Conservation (phyloP, 2,329 filamentous ascomycete species). For the Cladosporium sp. region DNA sequence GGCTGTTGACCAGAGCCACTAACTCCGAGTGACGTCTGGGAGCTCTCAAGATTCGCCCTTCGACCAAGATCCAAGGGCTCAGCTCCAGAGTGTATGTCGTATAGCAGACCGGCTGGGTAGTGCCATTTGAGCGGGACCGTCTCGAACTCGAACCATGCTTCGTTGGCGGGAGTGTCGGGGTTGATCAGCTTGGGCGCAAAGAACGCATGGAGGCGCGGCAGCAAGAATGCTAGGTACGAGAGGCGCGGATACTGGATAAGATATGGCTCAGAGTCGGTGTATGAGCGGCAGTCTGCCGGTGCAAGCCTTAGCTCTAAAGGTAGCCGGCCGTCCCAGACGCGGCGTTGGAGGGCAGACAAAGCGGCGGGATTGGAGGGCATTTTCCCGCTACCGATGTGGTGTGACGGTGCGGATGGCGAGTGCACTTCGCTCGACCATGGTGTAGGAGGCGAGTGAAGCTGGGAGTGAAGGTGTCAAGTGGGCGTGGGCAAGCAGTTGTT, state of each 20-base stretch:
- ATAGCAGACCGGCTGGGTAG: slow-evolving; percentile 64
- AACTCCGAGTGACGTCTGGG: slow-evolving; percentile 11
- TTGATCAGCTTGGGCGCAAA: slow-evolving; percentile 58
- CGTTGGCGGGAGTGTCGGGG: slow-evolving; percentile 47
- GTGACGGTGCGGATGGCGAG: not conserved
- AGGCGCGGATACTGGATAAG: slow-evolving; percentile 60
- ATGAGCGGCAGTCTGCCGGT: slow-evolving; percentile 57
- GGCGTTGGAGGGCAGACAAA: slow-evolving; percentile 33
- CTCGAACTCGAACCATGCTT: slow-evolving; percentile 64
- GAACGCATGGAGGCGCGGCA: slow-evolving; percentile 60
- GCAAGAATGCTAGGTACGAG: slow-evolving; percentile 64
- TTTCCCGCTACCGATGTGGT: slow-evolving; percentile 4
- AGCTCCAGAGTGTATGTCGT: slow-evolving; percentile 62
- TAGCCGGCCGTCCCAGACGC: slow-evolving; percentile 57
- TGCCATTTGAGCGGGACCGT: slow-evolving; percentile 69
- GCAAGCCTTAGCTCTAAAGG: slow-evolving; percentile 58
- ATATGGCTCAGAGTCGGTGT: slow-evolving; percentile 58
- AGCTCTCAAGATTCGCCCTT: slow-evolving; percentile 2
- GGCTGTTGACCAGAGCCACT: slow-evolving; percentile 14
- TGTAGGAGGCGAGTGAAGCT: not conserved
- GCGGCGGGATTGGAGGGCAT: slow-evolving; percentile 3
- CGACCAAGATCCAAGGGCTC: slow-evolving; percentile 37
- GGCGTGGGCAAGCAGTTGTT: slow-evolving; percentile 1
- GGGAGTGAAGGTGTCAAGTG: not conserved
- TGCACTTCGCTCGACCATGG: slow-evolving; percentile 1